Evolutionary conservation across 768 basidiomycete species (phyloP), one percentile per base, ranked within the genome.

Genomic region (Lactarius sanguifluus): DNA sequence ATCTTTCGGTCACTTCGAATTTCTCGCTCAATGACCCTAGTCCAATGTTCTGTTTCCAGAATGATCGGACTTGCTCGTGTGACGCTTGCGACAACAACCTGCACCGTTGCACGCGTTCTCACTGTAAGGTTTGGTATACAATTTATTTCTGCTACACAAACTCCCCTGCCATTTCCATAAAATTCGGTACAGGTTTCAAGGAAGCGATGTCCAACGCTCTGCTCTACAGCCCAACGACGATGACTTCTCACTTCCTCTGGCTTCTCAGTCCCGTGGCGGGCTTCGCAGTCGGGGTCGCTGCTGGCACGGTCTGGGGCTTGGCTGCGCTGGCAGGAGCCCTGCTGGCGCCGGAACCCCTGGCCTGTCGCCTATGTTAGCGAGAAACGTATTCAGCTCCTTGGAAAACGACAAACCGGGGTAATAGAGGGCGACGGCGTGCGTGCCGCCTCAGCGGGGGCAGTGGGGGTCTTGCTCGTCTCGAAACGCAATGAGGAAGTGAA

Each of bases 181-280:
- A 52, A 15, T 7, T 50, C 25, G 9, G 10, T 47, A 23, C n/a
- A 8, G 18, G 2, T 13, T 38, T 38, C 36, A 38, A 38, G 2
- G 12, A 34, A 34, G 18, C 20, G 10, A 30, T 8, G 34, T 38
- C 52, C 18, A 62, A 55, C 61, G 1, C 45, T 16, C 34, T 32
- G 13, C 32, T 16, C 10, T 34, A 2, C 20, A 28, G 34, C 32
- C 9, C 61, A 25, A 18, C 9, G 12, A 23, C 23, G 18, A 8
- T 16, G 16, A 16, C 64, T 58, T 6, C 25, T 61, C 54, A 66
- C 45, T 58, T 66, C 55, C 28, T 62, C 43, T 40, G 12, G 54
- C 57, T 62, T 52, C 15, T 25, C 50, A 16, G 36, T 2, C 36
- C 36, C 12, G 36, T 38, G 12, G 36, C 36, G 10, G 36, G 36